Base-by-base conservation (phyloP, 2,329 filamentous ascomycete species). In the Ilyonectria sp. region DNA sequence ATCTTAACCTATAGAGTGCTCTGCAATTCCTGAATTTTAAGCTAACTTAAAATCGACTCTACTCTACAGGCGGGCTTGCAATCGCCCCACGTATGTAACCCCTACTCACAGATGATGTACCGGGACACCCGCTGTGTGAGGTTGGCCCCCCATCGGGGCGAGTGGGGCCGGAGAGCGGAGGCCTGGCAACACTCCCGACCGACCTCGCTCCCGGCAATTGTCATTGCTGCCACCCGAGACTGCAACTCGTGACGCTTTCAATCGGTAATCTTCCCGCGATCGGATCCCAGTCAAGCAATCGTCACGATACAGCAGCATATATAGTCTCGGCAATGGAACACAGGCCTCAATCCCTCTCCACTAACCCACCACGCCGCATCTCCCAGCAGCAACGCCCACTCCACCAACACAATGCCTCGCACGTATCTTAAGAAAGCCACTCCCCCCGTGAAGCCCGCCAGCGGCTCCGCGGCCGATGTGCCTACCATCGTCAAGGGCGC, bases 401-500 rank as follows among this genome's bases (percentile, higher is more conserved):
- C 9, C 47, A 23, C 26, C 13, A 2, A 21, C 56, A 65, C 49
- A 60, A 65, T 65, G 62, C 31, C 62, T 65, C 56, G 62, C 49
- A 65, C 62, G 1, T 60, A 65, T 43, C 35, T 65, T 23, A 65
- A 65, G 50, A 65, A 65, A 54, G 62, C 62, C 17, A 60, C 43
- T 10, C 62, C 62, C 37, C 49, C 56, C 26, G 29, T 21, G 2
- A 37, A 44, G n/a, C 62, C 62, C 33, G 62, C 56, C 43, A 44
- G 33, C n/a, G 62, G 62, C 49, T 65, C 62, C 43, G 56, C 56
- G 2, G 62, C 56, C 40, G 52, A 63, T 52, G 63, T 65, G 31
- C 57, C 63, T 33, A 65, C 50, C 57, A 65, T 87, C 47, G 85
- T 87, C 13, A 81, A 81, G 46, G 77, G 75, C 2, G 84, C 87